Conservation (phyloP, 1,139 yeast genomes). For the Yamadazyma sp. region DNA sequence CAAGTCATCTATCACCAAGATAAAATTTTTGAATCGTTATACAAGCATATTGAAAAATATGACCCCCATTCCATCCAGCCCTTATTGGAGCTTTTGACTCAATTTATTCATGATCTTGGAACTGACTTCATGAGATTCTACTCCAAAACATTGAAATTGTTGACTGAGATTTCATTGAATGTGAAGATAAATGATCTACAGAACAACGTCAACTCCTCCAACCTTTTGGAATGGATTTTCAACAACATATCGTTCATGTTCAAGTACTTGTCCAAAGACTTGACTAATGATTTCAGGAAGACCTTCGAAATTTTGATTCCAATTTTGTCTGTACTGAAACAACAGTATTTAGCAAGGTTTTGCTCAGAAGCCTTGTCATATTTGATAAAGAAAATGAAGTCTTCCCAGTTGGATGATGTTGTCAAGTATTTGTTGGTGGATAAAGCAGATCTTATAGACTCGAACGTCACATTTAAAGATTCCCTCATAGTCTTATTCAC, state of each 20-base stretch:
- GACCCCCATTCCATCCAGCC: constrained; percentile 82
- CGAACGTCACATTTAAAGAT: constrained; percentile 47
- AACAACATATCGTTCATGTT: constrained; percentile 84
- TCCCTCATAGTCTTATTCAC: constrained; percentile 64
- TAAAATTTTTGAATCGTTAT: constrained; percentile 56
- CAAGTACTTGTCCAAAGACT: constrained; percentile 72
- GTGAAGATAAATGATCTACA: constrained; percentile 47
- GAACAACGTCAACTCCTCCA: constrained; percentile 50
- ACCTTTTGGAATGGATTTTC: constrained; percentile 80
- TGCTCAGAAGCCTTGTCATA: constrained; percentile 91
- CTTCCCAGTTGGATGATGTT: constrained; percentile 47
- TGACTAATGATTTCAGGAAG: constrained; percentile 63
- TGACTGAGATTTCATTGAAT: constrained; percentile 53
- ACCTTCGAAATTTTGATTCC: constrained; percentile 71
- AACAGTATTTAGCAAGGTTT: constrained; percentile 71
- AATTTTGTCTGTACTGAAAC: constrained; percentile 51
- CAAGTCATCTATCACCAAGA: constrained; percentile 74
- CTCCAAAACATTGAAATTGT: constrained; percentile 46
- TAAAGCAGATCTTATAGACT: constrained; percentile 29
- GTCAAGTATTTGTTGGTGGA: constrained; percentile 54
- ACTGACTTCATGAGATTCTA: constrained; percentile 83
- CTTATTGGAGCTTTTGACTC: constrained; percentile 73
- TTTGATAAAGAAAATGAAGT: constrained; percentile 67
- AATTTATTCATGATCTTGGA: constrained; percentile 90
- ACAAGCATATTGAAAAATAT: constrained; percentile 48